Conservation (phyloP, 2,329 filamentous ascomycete genomes). For the Zopfia rhizophila region DNA sequence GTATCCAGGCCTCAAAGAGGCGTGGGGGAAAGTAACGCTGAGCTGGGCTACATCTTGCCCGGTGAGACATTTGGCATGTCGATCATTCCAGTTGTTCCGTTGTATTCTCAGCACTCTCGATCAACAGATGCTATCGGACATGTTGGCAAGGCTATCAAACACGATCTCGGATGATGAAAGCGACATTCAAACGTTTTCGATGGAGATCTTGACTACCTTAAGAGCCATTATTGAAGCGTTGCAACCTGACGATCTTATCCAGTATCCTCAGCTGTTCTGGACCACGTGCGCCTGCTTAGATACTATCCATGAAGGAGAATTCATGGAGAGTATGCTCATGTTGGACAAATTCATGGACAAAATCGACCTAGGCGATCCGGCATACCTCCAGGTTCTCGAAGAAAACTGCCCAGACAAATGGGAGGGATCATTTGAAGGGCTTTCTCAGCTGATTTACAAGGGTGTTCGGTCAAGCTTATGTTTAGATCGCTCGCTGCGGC, state of each 20-base stretch:
- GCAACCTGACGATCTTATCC: conserved; percentile 79
- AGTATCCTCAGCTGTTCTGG: conserved; percentile 98
- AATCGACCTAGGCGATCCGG: conserved; percentile 78
- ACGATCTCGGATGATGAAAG: conserved; percentile 94
- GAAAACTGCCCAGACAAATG: conserved; percentile 86
- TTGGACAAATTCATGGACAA: conserved; percentile 86
- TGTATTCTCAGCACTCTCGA: conserved; percentile 92
- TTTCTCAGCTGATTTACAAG: conserved; percentile 89
- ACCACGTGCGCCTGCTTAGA: conserved; percentile 95
- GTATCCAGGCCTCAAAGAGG: conserved; percentile 86
- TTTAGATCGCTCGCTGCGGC: conserved; percentile 78
- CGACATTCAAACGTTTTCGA: conserved; percentile 95
- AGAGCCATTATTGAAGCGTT: conserved; percentile 91
- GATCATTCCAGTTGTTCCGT: conserved; percentile 96
- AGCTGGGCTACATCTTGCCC: conserved; percentile 98
- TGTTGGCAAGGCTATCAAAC: conserved; percentile 94
- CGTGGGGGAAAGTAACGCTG: conserved; percentile 89
- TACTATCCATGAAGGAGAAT: conserved; percentile 96
- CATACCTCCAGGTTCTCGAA: conserved; percentile 74
- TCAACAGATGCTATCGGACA: conserved; percentile 94
- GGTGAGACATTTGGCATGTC: conserved; percentile 91
- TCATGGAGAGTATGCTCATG: conserved; percentile 91
- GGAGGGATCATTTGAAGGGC: conserved; percentile 88
- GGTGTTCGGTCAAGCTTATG: conserved; percentile 88
- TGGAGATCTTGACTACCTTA: conserved; percentile 95